Conservation (phyloP, 306 rosid species). For the Sicyos baderoa region DNA sequence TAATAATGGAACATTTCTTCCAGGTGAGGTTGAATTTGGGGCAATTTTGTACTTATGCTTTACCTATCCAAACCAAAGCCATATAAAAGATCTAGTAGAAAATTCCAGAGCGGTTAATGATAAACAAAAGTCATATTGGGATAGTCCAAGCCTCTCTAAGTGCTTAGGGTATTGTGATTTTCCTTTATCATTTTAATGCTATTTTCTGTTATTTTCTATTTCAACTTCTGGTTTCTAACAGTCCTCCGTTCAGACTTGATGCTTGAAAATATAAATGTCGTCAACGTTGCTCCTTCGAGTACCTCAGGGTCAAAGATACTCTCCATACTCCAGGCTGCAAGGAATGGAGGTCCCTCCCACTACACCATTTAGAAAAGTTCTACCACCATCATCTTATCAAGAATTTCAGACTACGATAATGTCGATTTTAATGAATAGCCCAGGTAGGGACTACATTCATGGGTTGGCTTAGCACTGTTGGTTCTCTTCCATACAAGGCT, state of each 20-base stretch:
- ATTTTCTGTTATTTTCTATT: background rate
- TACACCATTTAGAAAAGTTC: background rate
- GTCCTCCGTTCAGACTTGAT: background rate
- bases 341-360: background rate
- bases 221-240: conserved; percentile 3
- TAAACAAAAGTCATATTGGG: background rate
- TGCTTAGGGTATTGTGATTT: background rate
- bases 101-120: conserved; percentile 2
- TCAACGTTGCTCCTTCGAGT: background rate
- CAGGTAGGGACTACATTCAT: background rate
- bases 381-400: background rate
- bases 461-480: background rate
- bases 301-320: background rate
- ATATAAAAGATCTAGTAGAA: conserved; percentile 16
- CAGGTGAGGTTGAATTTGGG: conserved; percentile 38
- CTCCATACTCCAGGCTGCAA: conserved; percentile 6
- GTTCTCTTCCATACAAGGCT: background rate
- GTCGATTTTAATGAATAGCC: background rate
- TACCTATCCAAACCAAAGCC: conserved; percentile 39
- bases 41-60: conserved; percentile 69
- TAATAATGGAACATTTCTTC: conserved; percentile 52
- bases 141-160: background rate
- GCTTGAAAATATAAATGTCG: background rate
- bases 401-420: background rate
- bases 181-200: background rate